Percentiles rank a stretch among this genome's conserved stretches.
Evolutionary conservation across 768 basidiomycete genomes (phyloP).

Genomic region (Nidularia sp.): DNA sequence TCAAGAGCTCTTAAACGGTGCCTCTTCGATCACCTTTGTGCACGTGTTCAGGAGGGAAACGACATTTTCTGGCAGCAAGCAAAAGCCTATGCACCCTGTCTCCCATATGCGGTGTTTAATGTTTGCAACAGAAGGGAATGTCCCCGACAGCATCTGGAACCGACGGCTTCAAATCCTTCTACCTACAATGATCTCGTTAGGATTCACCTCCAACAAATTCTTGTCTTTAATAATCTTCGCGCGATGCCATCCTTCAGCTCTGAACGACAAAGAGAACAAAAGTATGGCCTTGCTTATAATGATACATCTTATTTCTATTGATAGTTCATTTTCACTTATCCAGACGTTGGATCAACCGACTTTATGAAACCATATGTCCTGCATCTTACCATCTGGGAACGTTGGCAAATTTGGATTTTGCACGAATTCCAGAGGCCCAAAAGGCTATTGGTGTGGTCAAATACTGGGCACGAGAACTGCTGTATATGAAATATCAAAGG

Average conservation of each 20-base stretch:
- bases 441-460: slow-evolving; percentile 30
- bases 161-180: neutral
- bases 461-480: slow-evolving; percentile 39
- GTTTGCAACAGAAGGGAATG: neutral
- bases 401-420: slow-evolving; percentile 23
- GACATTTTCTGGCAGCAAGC: neutral
- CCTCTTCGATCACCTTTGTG: neutral
- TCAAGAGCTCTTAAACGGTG: neutral
- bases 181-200: neutral
- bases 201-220: neutral
- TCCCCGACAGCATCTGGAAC: neutral
- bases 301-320: neutral
- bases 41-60: neutral
- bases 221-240: neutral
- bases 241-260: slow-evolving; percentile 1
- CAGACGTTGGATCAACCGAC: slow-evolving; percentile 40
- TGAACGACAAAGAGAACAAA: slow-evolving; percentile 11
- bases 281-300: slow-evolving; percentile 6
- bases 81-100: neutral
- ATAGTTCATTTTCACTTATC: neutral
- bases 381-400: slow-evolving; percentile 43
- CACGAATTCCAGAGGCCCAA: slow-evolving; percentile 32
- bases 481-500: slow-evolving; percentile 25
- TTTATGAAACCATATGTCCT: slow-evolving; percentile 51
- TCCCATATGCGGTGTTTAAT: neutral